These are phyloP conservation scores for Marsdenia floribunda DNA, from an alignment of 257 asterid species.

Conservation along the genomic window DNA sequence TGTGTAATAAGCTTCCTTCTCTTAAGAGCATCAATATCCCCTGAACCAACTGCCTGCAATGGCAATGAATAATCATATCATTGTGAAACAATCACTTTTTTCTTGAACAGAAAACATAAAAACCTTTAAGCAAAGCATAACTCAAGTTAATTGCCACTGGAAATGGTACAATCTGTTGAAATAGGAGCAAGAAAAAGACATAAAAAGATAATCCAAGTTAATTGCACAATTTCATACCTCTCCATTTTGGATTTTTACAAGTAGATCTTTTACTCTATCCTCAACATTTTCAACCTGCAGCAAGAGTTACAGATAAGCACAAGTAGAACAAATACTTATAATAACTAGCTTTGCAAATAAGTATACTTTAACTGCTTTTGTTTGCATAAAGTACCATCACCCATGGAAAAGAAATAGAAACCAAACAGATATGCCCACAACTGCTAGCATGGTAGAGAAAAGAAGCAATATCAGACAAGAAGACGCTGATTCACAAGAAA, in stretches of 20 bases:
- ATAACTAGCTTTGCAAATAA: background rate
- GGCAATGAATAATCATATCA: slow-evolving; percentile 4
- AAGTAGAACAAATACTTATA: background rate
- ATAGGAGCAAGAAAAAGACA: background rate
- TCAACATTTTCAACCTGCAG: slow-evolving; percentile 63
- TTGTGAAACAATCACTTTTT: background rate
- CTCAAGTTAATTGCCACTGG: background rate
- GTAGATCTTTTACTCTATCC: slow-evolving; percentile 65
- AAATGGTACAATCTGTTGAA: background rate
- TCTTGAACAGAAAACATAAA: background rate
- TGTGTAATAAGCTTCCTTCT: slow-evolving; percentile 68
- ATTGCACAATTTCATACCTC: slow-evolving; percentile 42
- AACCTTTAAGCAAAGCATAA: background rate
- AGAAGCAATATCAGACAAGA: background rate
- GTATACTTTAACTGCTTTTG: background rate
- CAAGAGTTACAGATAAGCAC: slow-evolving; percentile 9
- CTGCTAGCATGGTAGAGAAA: background rate
- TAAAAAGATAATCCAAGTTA: slow-evolving; percentile 3
- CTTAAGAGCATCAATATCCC: slow-evolving; percentile 77
- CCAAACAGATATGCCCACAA: background rate
- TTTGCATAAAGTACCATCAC: background rate
- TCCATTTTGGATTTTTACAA: slow-evolving; percentile 54
- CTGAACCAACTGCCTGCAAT: slow-evolving; percentile 56
- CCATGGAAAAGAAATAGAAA: background rate
- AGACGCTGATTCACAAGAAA: too few species aligned